Conservation (phyloP, 805 yeast genomes). For the Candida silvatica region DNA sequence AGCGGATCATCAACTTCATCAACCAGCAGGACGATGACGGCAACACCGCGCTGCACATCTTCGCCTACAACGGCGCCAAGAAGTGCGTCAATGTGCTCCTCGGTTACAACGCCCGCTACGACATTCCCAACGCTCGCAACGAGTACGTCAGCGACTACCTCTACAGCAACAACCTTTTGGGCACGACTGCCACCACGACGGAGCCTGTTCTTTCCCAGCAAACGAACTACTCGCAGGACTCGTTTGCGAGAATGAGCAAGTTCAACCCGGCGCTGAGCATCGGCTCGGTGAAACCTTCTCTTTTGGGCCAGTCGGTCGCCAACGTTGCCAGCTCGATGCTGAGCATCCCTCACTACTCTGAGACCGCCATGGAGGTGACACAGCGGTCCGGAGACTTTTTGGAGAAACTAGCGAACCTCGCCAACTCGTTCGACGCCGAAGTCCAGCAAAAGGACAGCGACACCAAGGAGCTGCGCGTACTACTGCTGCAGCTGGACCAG, state of each 20-base stretch:
- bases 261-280: slow-evolving; percentile 11
- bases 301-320: no score
- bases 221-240: background rate
- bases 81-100: slow-evolving; percentile 36
- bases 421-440: slow-evolving; percentile 46
- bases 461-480: slow-evolving; percentile 20
- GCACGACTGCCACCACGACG: background rate
- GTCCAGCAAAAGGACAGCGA: slow-evolving; percentile 33
- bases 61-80: slow-evolving; percentile 35
- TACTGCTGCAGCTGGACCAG: slow-evolving; percentile 21
- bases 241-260: background rate
- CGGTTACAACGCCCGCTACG: slow-evolving; percentile 45
- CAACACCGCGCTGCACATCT: slow-evolving; percentile 46
- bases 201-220: background rate
- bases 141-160: slow-evolving; percentile 32
- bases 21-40: slow-evolving; percentile 51
- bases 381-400: slow-evolving; percentile 43
- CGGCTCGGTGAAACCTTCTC: background rate
- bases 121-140: slow-evolving; percentile 37
- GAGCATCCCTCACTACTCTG: slow-evolving; percentile 36
- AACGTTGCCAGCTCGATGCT: slow-evolving; percentile 3
- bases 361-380: slow-evolving; percentile 44
- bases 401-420: slow-evolving; percentile 36
- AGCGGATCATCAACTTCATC: slow-evolving; percentile 48
- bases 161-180: slow-evolving; percentile 13